Evolutionary conservation across 257 asterid species (phyloP), one percentile per base, ranked within the genome.

Genomic region (Pogostemon cablin): DNA sequence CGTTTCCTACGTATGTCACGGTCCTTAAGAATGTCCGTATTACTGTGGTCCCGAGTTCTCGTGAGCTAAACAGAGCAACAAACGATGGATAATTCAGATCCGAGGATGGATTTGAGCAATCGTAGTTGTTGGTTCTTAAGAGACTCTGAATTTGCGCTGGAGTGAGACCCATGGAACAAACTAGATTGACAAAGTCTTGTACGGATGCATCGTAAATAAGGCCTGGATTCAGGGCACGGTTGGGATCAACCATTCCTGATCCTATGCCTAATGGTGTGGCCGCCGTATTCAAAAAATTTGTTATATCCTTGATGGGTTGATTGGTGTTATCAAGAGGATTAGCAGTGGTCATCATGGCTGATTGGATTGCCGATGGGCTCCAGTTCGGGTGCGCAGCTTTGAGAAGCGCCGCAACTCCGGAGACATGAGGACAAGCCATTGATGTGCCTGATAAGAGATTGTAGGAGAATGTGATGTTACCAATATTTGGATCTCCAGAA

Each of bases 401-500:
- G 11, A 77, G 67, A 34, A 82, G 86, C 0, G 84, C 86, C 0
- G 78, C 87, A 5, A 79, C 74, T 9, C 86, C 86, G 0, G 84
- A 79, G 17, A 75, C 58, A n/a, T 82, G 86, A 15, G 86, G 86
- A 68, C 84, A 82, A 8, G 86, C 75, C 86, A 82, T 82, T 2
- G 86, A 82, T 3, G 84, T 82, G 1, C 84, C 86, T 0, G 86
- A 78, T 35, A 69, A 35, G 9, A 64, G 59, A 15, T 53, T 62
- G 72, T 72, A 80, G 68, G 79, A 66, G 34, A 56, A 20, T 35
- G 73, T 68, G 17, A 72, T 81, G 56, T 3, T 50, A 0, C 84
- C 80, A 11, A 81, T 63, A 0, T 32, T 61, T 17, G 82, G 25
- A 20, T 20, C 66, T 9, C 3, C 41, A 0, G 35, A 2, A 2